Conservation (phyloP, 331 rosid species). For the Erythrophleum ivorense region DNA sequence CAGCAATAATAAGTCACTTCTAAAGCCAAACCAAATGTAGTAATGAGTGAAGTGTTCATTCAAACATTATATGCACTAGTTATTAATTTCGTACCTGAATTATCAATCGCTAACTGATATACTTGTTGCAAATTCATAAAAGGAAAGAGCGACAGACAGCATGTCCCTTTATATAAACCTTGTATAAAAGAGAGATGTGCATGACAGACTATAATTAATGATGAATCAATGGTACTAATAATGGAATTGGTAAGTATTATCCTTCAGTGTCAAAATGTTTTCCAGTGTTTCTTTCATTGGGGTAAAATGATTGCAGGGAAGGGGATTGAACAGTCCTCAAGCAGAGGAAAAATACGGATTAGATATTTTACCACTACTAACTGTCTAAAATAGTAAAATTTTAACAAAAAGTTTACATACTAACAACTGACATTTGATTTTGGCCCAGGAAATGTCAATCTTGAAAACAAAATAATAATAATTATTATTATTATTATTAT, state of each 20-base stretch:
- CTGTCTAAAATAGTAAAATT: neutral
- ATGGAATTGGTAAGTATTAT: neutral
- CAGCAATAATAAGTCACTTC: neutral
- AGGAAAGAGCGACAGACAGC: neutral
- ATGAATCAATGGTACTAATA: neutral
- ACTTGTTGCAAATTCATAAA: neutral
- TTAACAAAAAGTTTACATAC: neutral
- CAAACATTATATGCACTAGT: neutral
- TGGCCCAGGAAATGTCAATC: neutral
- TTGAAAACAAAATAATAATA: neutral
- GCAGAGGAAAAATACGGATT: neutral
- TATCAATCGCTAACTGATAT: neutral
- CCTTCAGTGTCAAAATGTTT: neutral
- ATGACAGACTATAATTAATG: neutral
- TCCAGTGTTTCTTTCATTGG: neutral
- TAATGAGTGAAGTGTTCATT: conserved; percentile 2
- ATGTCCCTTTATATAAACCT: neutral
- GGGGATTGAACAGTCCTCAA: too few relatives aligned
- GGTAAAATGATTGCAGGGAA: neutral
- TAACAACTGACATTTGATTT: neutral
- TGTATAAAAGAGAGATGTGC: neutral
- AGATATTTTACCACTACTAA: neutral
- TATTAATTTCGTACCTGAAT: neutral
- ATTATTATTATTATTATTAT: too few relatives aligned
- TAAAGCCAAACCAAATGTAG: conserved; percentile 30